Evolutionary conservation across 352 stramenopile species (phyloP).

Genomic region (Globisporangium barbulae): DNA sequence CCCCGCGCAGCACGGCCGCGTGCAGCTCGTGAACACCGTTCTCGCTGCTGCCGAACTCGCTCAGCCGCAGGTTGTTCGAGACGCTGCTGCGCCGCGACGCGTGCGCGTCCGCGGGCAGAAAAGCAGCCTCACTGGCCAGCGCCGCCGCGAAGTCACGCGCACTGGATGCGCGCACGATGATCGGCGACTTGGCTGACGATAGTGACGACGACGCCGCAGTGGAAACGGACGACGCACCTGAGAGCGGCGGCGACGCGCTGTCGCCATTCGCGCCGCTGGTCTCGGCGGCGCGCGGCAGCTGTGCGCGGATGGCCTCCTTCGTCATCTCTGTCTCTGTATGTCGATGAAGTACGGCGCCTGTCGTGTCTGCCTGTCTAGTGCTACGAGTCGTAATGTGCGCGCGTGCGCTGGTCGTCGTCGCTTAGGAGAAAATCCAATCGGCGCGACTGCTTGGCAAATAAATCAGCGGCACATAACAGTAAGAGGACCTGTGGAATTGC

Average conservation of each 20-base stretch:
- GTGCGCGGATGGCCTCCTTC: not conserved
- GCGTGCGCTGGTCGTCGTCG: not conserved
- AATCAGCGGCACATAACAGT: too few species aligned
- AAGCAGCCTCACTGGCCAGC: constrained; percentile 10
- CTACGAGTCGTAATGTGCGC: not conserved
- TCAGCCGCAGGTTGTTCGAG: constrained; percentile 10
- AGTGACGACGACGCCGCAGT: not conserved
- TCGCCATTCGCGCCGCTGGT: too few species aligned
- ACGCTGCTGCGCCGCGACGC: constrained; percentile 12
- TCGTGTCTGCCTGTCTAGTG: not conserved
- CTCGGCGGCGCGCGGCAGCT: not conserved
- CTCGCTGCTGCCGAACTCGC: constrained; percentile 1
- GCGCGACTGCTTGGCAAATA: too few species aligned
- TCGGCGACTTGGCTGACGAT: not conserved
- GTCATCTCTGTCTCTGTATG: too few species aligned
- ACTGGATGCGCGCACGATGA: constrained; percentile 15
- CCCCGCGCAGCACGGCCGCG: constrained; percentile 10
- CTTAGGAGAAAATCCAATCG: too few species aligned
- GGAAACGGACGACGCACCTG: not conserved
- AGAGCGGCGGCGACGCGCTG: not conserved
- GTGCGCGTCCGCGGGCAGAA: constrained; percentile 14
- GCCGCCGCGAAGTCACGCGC: constrained; percentile 17
- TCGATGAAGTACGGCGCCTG: not conserved
- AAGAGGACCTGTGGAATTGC: too few species aligned
- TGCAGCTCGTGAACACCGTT: constrained; percentile 10